phyloP scores from a whole-genome alignment of 768 basidiomycete species.

The Fibroporia radiculosa region DNA sequence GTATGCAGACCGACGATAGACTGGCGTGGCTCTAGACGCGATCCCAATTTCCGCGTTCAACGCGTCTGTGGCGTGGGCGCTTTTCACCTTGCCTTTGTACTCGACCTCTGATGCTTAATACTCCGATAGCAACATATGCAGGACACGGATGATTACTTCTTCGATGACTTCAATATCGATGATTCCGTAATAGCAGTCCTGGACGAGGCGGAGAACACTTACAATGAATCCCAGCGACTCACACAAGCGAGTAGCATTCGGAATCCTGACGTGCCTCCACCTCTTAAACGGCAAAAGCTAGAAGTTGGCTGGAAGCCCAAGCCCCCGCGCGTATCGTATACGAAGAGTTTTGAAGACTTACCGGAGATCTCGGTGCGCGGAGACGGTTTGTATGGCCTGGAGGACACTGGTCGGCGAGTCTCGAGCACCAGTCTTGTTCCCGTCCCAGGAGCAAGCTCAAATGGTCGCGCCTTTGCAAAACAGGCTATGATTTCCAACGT shows the following conservation, averaged over 20 bases:
- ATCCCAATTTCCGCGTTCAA: background rate
- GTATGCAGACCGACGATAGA: too few relatives aligned
- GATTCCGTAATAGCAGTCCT: constrained; percentile 53
- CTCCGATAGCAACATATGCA: constrained; percentile 32
- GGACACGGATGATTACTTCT: constrained; percentile 54
- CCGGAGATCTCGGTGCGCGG: constrained; percentile 57
- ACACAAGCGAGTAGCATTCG: constrained; percentile 22
- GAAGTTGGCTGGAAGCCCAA: constrained; percentile 30
- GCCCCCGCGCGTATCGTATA: constrained; percentile 25
- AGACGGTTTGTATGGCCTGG: constrained; percentile 43
- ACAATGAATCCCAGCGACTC: constrained; percentile 15
- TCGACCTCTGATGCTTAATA: background rate
- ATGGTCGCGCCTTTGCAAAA: too few relatives aligned
- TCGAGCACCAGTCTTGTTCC: too few relatives aligned
- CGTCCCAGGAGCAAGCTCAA: too few relatives aligned
- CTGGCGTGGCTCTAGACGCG: too few relatives aligned
- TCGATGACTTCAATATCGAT: constrained; percentile 53
- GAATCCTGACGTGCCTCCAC: constrained; percentile 18
- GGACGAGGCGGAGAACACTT: constrained; percentile 47
- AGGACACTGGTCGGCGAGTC: constrained; percentile 5
- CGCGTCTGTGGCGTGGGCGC: constrained; percentile 1
- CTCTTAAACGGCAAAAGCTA: constrained; percentile 51
- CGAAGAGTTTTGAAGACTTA: constrained; percentile 34
- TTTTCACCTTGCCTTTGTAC: background rate
- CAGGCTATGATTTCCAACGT: too few relatives aligned